Conservation (phyloP, 2,329 filamentous ascomycete genomes). For the Colletotrichum tabaci region DNA sequence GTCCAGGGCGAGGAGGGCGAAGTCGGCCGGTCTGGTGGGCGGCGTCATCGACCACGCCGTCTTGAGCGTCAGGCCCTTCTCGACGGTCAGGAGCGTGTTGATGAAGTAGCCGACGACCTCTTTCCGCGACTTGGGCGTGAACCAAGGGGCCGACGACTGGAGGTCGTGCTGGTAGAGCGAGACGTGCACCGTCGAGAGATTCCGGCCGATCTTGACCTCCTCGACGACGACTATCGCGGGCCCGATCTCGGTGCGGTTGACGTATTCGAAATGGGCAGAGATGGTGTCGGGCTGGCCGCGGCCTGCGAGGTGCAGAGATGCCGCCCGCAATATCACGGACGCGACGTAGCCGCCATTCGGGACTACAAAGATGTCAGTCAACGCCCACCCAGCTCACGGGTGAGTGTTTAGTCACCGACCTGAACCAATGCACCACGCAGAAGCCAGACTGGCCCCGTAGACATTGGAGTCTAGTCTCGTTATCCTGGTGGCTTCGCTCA, state of each 20-base stretch:
- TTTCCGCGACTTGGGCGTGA: conserved; percentile 50
- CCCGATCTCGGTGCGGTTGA: conserved; percentile 56
- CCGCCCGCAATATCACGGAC: conserved; percentile 56
- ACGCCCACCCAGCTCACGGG: neutral
- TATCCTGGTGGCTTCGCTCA: conserved; percentile 45
- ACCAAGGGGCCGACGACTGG: conserved; percentile 52
- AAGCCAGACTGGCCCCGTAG: conserved; percentile 45
- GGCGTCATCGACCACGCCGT: conserved; percentile 39
- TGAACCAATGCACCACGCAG: conserved; percentile 47
- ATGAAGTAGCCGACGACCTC: conserved; percentile 58
- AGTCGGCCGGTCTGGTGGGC: conserved; percentile 46
- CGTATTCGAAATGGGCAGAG: conserved; percentile 58
- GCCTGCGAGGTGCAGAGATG: conserved; percentile 51
- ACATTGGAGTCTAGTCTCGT: conserved; percentile 44
- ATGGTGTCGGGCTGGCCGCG: conserved; percentile 56
- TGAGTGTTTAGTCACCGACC: conserved; percentile 23
- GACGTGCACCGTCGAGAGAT: conserved; percentile 59
- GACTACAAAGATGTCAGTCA: conserved; percentile 47
- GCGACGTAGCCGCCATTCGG: conserved; percentile 65
- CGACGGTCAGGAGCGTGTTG: conserved; percentile 51
- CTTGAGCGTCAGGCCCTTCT: conserved; percentile 48
- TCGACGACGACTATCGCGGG: conserved; percentile 56
- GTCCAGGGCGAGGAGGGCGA: conserved; percentile 45
- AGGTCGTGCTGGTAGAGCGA: conserved; percentile 59
- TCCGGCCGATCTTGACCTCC: conserved; percentile 59